Conservation (phyloP, 176 grass and related monocot genomes). For the Leersia perrieri region DNA sequence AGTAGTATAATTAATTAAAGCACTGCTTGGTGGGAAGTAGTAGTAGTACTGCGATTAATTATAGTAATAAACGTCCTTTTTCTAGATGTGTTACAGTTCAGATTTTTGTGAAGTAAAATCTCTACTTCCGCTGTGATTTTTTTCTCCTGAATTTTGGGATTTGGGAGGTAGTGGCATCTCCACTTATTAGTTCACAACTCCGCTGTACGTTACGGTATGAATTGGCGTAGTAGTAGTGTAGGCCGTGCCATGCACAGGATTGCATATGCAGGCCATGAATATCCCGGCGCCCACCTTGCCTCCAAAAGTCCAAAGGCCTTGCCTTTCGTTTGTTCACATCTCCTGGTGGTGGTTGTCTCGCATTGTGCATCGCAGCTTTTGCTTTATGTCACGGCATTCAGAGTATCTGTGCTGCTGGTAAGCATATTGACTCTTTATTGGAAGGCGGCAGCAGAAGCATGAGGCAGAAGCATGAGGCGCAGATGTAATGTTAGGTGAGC, state of each 20-base stretch:
- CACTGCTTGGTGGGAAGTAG: background rate
- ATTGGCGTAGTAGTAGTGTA: background rate
- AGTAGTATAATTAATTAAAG: background rate
- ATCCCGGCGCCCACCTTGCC: slow-evolving; percentile 7
- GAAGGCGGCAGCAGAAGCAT: background rate
- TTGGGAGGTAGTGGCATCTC: background rate
- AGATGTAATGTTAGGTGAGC: slow-evolving; percentile 18
- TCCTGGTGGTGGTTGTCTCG: slow-evolving; percentile 25
- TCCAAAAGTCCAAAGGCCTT: slow-evolving; percentile 33
- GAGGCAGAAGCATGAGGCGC: no score
- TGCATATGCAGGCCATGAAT: slow-evolving; percentile 28
- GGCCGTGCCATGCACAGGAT: slow-evolving; percentile 10
- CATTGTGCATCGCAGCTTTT: slow-evolving; percentile 38
- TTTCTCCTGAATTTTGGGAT: background rate
- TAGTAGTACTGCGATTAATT: slow-evolving; percentile 1
- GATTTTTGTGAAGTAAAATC: background rate
- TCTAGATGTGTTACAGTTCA: background rate
- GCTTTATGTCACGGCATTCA: slow-evolving; percentile 25
- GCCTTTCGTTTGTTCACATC: slow-evolving; percentile 5
- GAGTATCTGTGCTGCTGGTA: slow-evolving; percentile 14
- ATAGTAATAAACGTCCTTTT: background rate
- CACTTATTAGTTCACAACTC: background rate
- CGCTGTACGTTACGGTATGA: background rate
- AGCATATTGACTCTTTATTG: slow-evolving; percentile 30
- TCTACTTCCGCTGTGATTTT: background rate